These are phyloP conservation scores for Skeletonema costatum DNA, from an alignment of 108 stramenopile species.

Conservation along the genomic window DNA sequence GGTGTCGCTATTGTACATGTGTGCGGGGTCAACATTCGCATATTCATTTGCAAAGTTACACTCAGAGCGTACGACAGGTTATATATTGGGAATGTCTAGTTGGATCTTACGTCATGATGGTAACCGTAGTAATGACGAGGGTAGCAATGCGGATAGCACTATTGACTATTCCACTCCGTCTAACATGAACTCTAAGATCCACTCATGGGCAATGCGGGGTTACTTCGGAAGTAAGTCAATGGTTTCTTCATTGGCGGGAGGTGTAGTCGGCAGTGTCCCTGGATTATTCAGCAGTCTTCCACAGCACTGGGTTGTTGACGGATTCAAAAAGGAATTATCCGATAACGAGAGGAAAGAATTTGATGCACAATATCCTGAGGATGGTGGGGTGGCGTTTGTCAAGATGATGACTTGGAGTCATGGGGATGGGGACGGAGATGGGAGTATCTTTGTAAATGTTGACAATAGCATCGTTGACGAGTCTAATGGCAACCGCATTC, in stretches of 20 bases:
- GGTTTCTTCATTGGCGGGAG: conserved; percentile 13
- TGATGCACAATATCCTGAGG: conserved; percentile 10
- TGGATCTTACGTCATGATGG: conserved; percentile 30
- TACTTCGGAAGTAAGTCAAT: conserved; percentile 23
- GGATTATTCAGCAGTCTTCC: conserved; percentile 8
- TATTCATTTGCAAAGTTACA: conserved; percentile 20
- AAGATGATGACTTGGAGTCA: conserved; percentile 15
- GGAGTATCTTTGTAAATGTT: conserved; percentile 17
- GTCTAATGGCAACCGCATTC: not conserved
- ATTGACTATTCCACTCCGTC: not conserved
- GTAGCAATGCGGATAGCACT: not conserved
- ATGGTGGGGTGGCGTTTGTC: conserved; percentile 14
- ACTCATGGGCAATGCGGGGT: conserved; percentile 31
- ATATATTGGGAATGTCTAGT: conserved; percentile 26
- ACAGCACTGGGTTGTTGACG: not conserved
- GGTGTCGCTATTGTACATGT: conserved; percentile 21
- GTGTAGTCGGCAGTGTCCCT: not conserved
- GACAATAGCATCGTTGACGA: not conserved
- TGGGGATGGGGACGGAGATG: conserved; percentile 19
- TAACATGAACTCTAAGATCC: not conserved
- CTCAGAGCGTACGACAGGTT: conserved; percentile 29
- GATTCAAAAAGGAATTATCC: conserved; percentile 19
- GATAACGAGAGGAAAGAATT: not conserved
- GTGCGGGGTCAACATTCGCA: conserved; percentile 31
- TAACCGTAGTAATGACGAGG: not conserved